Base-by-base conservation (phyloP, 768 basidiomycete genomes). In the Suillus hirtellus region DNA sequence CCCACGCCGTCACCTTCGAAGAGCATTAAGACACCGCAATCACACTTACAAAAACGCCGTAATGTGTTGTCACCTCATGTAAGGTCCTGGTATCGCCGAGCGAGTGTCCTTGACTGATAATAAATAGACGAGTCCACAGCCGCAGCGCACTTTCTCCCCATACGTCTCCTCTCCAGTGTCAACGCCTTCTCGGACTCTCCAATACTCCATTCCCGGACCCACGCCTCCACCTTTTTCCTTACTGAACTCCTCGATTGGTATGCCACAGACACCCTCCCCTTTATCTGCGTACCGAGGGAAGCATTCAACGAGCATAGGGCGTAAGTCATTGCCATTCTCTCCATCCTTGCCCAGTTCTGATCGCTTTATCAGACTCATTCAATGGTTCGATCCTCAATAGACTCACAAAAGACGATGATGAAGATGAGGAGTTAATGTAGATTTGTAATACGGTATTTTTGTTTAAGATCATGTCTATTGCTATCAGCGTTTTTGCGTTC, bases 251-350 rank as follows among this genome's bases (percentile, higher is more conserved):
- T 72, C 73, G 1, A 65, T 75, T 66, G 64, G 76, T 59, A 63
- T 68, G 44, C 68, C 78, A 55, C 70, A 73, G 37, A 78, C 79
- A 1, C 75, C 79, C 7, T 72, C 76, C 0, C 77, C 78, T 4
- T 77, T 78, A n/a, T 71, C 77, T 9, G 75, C 79, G 4, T 80
- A 79, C 58, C 68, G 77, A 15, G 79, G 79, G 35, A 75, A 70
- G 60, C 79, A 80, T 60, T 69, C 72, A 19, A 64, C 70, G 37
- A 69, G 71, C 4, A 70, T 70, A 8, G 80, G 76, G 61, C 77
- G 79, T 81, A 54, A 68, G 80, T 70, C 47, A 24, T 47, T 37
- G 35, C 7, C 7, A 4, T 54, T 27, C 17, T 11, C 24, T 27
- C 21, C 21, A 17, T 47, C 31, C 24, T 19, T n/a, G 12, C 17